phyloP scores from a whole-genome alignment of 1,139 yeast genomes.

The Lizanozyma gosingica region DNA sequence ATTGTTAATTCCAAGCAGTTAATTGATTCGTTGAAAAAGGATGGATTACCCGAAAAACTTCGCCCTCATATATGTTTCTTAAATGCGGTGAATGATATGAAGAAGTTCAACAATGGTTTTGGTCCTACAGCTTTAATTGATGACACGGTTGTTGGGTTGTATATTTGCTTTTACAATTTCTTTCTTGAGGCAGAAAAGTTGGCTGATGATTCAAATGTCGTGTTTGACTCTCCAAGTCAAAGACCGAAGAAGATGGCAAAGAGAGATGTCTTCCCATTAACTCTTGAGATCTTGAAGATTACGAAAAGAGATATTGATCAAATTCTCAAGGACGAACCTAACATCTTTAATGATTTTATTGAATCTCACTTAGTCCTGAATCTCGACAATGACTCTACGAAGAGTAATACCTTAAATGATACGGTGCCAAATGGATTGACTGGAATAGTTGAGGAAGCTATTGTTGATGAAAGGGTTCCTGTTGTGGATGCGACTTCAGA shows the following conservation, averaged over 20 bases:
- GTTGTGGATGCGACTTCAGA: too few relatives aligned
- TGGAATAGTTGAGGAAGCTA: too few relatives aligned
- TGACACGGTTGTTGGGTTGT: constrained; percentile 57
- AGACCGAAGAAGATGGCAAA: constrained; percentile 35
- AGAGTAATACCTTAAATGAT: too few relatives aligned
- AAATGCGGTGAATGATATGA: constrained; percentile 50
- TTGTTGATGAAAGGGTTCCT: too few relatives aligned
- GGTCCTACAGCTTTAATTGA: constrained; percentile 76
- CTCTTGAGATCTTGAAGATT: constrained; percentile 24
- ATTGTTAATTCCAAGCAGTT: constrained; percentile 28
- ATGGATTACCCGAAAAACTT: constrained; percentile 19
- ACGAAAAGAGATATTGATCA: constrained; percentile 24
- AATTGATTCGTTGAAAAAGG: constrained; percentile 11
- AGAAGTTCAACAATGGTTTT: constrained; percentile 70
- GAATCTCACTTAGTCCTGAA: background rate
- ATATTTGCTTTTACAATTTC: constrained; percentile 43
- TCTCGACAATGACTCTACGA: too few relatives aligned
- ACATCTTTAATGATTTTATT: constrained; percentile 24
- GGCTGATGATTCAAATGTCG: constrained; percentile 1
- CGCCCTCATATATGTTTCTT: constrained; percentile 35
- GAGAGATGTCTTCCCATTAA: constrained; percentile 35
- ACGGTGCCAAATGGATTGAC: too few relatives aligned
- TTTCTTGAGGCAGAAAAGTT: constrained; percentile 9
- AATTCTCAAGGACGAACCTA: constrained; percentile 21
- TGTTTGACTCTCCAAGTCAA: constrained; percentile 14